These are phyloP conservation scores for Alternaria sp. DNA, from an alignment of 2,329 filamentous ascomycete genomes.

Conservation along the genomic window DNA sequence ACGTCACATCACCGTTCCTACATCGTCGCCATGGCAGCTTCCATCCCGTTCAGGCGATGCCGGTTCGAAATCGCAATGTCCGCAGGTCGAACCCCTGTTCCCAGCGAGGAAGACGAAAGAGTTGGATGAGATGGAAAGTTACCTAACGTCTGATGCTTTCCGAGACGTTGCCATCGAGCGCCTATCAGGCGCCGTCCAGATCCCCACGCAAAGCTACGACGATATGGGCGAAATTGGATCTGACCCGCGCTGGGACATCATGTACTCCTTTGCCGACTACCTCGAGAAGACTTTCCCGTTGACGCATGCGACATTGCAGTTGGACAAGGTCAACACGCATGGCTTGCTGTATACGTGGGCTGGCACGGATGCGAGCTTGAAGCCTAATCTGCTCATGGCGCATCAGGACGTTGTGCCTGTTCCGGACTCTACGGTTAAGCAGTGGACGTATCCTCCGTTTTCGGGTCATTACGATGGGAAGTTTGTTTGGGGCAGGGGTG, in stretches of 20 bases:
- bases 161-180: constrained; percentile 40
- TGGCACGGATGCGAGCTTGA: constrained; percentile 57
- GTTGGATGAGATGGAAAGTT: constrained; percentile 36
- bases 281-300: constrained; percentile 38
- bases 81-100: constrained; percentile 37
- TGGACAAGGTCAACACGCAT: constrained; percentile 65
- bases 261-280: constrained; percentile 59
- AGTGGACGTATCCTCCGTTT: constrained; percentile 68
- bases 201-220: constrained; percentile 63
- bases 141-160: constrained; percentile 36
- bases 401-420: constrained; percentile 71
- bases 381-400: constrained; percentile 65
- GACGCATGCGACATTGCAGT: constrained; percentile 52
- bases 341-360: constrained; percentile 65
- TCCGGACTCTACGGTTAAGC: constrained; percentile 52
- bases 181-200: constrained; percentile 57
- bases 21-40: constrained; percentile 24
- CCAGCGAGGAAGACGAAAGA: constrained; percentile 31
- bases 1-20: constrained; percentile 13
- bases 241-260: constrained; percentile 65
- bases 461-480: constrained; percentile 63
- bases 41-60: not conserved
- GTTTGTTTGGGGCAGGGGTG: constrained; percentile 67
- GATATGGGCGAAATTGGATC: constrained; percentile 61
- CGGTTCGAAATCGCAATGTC: constrained; percentile 24